Evolutionary conservation across 305 asterid species (phyloP).

Genomic region (Salvia sclarea): DNA sequence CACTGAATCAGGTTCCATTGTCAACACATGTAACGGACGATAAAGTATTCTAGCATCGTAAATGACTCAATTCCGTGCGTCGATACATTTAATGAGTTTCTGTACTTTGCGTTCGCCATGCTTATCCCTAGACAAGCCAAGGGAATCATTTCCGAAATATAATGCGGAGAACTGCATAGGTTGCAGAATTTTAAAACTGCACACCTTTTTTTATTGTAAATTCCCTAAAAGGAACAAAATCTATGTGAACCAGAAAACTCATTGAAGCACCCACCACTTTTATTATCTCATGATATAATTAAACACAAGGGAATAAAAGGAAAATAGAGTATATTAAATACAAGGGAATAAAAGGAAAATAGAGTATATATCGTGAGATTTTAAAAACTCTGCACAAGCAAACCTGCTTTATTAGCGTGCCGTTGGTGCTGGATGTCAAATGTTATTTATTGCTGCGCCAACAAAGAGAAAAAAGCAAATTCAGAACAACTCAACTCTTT

Average conservation of each 20-base stretch:
- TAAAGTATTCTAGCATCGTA: slow-evolving; percentile 30
- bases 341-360: slow-evolving; percentile 15
- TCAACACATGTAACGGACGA: slow-evolving; percentile 29
- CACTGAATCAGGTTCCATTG: slow-evolving; percentile 29
- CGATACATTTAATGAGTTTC: slow-evolving; percentile 15
- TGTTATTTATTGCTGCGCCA: slow-evolving; percentile 1
- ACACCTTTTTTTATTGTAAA: not conserved
- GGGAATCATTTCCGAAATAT: slow-evolving; percentile 21
- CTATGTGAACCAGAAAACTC: slow-evolving; percentile 18
- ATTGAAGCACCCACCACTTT: slow-evolving; percentile 15
- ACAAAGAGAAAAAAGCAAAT: slow-evolving; percentile 11
- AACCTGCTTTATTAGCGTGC: not conserved
- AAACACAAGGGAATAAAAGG: slow-evolving; percentile 9
- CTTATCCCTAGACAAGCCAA: slow-evolving; percentile 24
- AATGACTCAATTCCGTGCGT: slow-evolving; percentile 33
- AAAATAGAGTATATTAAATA: not conserved
- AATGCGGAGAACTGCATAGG: slow-evolving; percentile 1
- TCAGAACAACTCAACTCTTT: not conserved
- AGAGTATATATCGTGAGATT: not conserved
- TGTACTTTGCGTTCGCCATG: slow-evolving; percentile 10
- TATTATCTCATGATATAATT: not conserved
- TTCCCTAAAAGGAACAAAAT: slow-evolving; percentile 10
- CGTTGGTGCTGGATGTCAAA: slow-evolving; percentile 15
- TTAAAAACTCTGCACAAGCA: not conserved
- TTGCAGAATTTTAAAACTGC: slow-evolving; percentile 1